Evolutionary conservation across 2,329 filamentous ascomycete species (phyloP), one percentile per base, ranked within the genome.

Genomic region (Ceratocystis cacaofunesta): DNA sequence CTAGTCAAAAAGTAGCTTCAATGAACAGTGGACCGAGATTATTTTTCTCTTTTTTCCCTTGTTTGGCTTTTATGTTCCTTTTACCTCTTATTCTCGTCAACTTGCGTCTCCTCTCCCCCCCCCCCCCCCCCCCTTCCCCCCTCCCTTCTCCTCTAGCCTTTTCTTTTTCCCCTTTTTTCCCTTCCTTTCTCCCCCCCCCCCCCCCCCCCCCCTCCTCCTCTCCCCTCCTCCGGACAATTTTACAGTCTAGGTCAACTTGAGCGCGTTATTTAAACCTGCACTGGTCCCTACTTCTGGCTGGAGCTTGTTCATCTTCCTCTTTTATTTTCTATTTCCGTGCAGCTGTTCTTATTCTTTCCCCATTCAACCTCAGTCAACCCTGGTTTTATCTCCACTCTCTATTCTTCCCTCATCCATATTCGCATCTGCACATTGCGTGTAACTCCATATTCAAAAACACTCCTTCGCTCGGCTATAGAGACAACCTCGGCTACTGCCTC

Each of bases 201-300:
- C 22, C 32, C 28, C 52, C 32, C 22, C 32, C 10, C 10, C 10
- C 10, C 36, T 15, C 36, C 36, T 41, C 36, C 36, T 41, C 36
- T 41, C 36, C 36, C 60, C 32, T 30, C 55, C 55, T 58, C 25
- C 36, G 60, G 22, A 5, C 60, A 15, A n/a, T 32, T 62, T 32
- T 62, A 44, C 44, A 44, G 36, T 48, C 44, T 32, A 19, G 19
- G 32, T 62, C 36, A 4, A 44, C 10, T 22, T 46, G 22, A 7
- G 44, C 60, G 60, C 44, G 36, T 62, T 62, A 48, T 64, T 60
- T 48, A 44, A 64, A 52, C 57, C 41, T 41, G 25, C 62, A 66
- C 32, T 32, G 52, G 41, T 52, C 43, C 63, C 63, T 62, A 46
- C 36, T 46, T 62, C 30, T 50, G 30, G 30, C 32, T 44, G 15